A percentile compares a stretch with the other conserved stretches of the same genome.
Evolutionary conservation across 352 stramenopile species (phyloP).

Genomic region (Phytophthora chlamydospora): DNA sequence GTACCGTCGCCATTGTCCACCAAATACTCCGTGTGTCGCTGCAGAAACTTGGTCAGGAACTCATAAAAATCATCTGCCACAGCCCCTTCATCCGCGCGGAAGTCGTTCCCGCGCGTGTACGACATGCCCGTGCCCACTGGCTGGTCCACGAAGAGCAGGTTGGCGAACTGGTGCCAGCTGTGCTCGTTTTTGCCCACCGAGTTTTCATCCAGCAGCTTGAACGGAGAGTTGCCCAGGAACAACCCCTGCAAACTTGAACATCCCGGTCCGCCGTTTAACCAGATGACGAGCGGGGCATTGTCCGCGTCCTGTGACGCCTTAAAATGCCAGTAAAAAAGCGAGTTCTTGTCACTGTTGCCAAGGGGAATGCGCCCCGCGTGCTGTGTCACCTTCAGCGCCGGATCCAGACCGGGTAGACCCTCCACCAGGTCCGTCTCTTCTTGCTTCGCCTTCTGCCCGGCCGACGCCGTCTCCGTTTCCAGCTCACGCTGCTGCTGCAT

Average conservation of each 20-base stretch:
- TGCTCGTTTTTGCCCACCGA: conserved; percentile 69
- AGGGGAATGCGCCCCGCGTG: conserved; percentile 70
- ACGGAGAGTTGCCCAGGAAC: conserved; percentile 78
- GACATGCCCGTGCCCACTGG: conserved; percentile 85
- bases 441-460: conserved; percentile 14
- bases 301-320: conserved; percentile 48
- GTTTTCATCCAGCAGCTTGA: conserved; percentile 59
- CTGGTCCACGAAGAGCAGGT: conserved; percentile 88
- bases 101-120: conserved; percentile 59
- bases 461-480: neutral
- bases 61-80: conserved; percentile 91
- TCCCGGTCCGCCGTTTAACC: conserved; percentile 83
- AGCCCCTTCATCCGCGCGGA: conserved; percentile 47
- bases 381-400: conserved; percentile 60
- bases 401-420: conserved; percentile 58
- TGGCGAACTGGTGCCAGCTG: conserved; percentile 77
- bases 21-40: conserved; percentile 82
- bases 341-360: conserved; percentile 51
- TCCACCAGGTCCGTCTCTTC: conserved; percentile 47
- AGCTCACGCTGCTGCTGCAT: conserved; percentile 16
- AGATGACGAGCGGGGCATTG: conserved; percentile 70
- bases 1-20: conserved; percentile 42
- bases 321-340: conserved; percentile 88
- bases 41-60: conserved; percentile 94
- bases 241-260: conserved; percentile 84